Evolutionary conservation across 2,329 filamentous ascomycete species (phyloP).

Genomic region (Diaporthe vaccinii): DNA sequence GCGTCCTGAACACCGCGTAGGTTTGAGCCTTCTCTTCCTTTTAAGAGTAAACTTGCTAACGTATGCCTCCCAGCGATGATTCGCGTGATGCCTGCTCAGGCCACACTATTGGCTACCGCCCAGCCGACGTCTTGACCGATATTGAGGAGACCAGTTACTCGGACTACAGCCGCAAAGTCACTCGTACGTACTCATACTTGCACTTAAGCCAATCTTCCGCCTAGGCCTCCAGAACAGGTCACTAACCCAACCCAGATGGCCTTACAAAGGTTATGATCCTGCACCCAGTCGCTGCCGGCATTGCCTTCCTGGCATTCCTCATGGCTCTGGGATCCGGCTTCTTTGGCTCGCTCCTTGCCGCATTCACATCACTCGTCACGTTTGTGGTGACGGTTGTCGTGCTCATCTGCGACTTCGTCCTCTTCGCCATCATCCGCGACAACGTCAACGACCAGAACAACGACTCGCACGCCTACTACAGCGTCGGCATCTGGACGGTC

Average conservation of each 20-base stretch:
- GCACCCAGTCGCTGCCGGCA: conserved; percentile 70
- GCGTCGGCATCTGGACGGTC: conserved; percentile 70
- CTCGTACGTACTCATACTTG: conserved; percentile 39
- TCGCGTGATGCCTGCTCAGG: conserved; percentile 62
- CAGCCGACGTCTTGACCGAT: conserved; percentile 58
- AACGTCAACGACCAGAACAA: conserved; percentile 63
- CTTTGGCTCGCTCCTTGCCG: conserved; percentile 64
- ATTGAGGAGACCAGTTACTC: conserved; percentile 57
- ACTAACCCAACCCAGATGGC: conserved; percentile 47
- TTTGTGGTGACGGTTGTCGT: conserved; percentile 63
- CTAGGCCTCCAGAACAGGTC: background rate
- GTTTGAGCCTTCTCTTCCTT: background rate
- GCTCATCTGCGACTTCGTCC: conserved; percentile 69
- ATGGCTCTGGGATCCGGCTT: conserved; percentile 65
- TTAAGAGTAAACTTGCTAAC: background rate
- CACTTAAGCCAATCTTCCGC: too few species aligned
- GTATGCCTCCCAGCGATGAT: conserved; percentile 25
- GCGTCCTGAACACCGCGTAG: conserved; percentile 50
- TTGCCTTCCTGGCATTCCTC: conserved; percentile 71
- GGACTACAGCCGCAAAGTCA: conserved; percentile 57
- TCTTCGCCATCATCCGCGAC: conserved; percentile 66
- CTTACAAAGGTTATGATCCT: conserved; percentile 73
- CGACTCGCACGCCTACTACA: conserved; percentile 62
- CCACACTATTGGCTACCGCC: conserved; percentile 68
- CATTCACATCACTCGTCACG: conserved; percentile 62